Evolutionary conservation across 805 yeast genomes (phyloP), one percentile per base, ranked within the genome.

Genomic region (Kodamaea fukazawae): DNA sequence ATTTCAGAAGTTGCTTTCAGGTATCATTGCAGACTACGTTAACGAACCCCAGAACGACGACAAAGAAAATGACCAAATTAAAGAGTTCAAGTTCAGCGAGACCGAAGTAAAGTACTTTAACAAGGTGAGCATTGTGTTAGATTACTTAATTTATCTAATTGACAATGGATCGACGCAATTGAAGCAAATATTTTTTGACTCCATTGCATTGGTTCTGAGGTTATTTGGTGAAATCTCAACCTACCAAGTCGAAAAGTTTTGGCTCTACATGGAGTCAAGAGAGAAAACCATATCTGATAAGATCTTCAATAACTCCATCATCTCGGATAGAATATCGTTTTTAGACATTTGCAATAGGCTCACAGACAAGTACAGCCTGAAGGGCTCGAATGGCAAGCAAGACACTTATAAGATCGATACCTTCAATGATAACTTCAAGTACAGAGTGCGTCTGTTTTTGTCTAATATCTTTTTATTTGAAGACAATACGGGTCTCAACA

Each of bases 401-500:
- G 58, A 64, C 42, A 55, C 70, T 1, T 55, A 58, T 37, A 48
- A 53, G 23, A 67, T 67, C 41, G 75, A 69, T 44, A 53, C 65
- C 0, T 66, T 63, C 47, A 67, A 63, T 38, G 73, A 69, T 43
- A 33, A 27, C n/a, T 50, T 69, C 23, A 68, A 66, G 29, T 60
- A 54, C 27, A 51, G 72, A 20, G 65, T 69, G 4, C 52, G 70
- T 27, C 36, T 47, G 2, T 68, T 67, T 37, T 50, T 67, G 15
- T 50, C 70, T 13, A 57, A 54, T 23, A 38, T 66, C 11, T 56
- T 70, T 35, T 49, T 57, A 11, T 53, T 67, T 29, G 74, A 69
- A 35, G 75, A 70, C 42, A 68, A 65, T 47, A 70, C 75, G 3
- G 75, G 75, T 1, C 55, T 70, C 38, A 70, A 70, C 47, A 66